Percentiles rank a stretch among this genome's conserved stretches.
Evolutionary conservation across 1,284 basidiomycete species (phyloP).

Genomic region (Phellinidium pouzarii): DNA sequence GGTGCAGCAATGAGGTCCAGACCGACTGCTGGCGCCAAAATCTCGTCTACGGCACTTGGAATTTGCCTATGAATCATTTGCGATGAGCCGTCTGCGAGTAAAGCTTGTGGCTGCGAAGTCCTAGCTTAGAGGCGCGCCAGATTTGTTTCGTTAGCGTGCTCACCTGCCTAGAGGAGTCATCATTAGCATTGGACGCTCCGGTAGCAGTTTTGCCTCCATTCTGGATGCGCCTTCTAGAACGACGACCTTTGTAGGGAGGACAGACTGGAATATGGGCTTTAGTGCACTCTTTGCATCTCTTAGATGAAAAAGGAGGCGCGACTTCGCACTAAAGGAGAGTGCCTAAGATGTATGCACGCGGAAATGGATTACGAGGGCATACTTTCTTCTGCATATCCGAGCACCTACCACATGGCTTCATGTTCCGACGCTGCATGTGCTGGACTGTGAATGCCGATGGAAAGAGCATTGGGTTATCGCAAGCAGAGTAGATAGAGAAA

Average conservation of each 20-base stretch:
- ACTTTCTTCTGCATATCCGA: slow-evolving; percentile 13
- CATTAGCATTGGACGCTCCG: too few species aligned
- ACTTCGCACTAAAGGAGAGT: background rate
- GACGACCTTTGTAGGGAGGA: background rate
- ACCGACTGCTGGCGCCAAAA: background rate
- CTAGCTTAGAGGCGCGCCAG: background rate
- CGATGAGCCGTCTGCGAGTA: too few species aligned
- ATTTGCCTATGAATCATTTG: background rate
- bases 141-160: too few species aligned
- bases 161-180: too few species aligned
- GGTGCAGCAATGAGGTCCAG: background rate
- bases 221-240: background rate
- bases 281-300: slow-evolving; percentile 1
- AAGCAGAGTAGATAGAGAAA: background rate
- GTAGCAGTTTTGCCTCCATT: background rate
- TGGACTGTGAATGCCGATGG: background rate
- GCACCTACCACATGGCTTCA: slow-evolving; percentile 11
- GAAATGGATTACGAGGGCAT: background rate
- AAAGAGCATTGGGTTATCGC: background rate
- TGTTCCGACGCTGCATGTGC: slow-evolving; percentile 2
- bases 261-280: background rate
- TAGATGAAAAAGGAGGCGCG: slow-evolving; percentile 1
- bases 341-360: background rate
- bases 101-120: background rate
- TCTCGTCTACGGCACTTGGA: background rate